Evolutionary conservation across 306 rosid species (phyloP), one percentile per base, ranked within the genome.

Genomic region (Prunus dulcis): DNA sequence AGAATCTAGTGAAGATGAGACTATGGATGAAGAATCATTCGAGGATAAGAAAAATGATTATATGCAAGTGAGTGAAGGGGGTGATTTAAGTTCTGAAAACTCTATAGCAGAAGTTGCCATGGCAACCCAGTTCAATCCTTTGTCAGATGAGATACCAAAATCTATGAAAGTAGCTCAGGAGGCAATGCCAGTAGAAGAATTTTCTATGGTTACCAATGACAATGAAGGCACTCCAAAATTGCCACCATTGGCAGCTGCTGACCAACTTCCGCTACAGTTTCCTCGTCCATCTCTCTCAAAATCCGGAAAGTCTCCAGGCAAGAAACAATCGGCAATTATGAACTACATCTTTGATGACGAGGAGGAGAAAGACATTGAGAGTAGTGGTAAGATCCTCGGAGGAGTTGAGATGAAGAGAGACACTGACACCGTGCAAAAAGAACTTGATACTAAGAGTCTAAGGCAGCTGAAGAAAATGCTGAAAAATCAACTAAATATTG

Each of bases 391-490:
- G 66, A 53, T 8, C 6, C 56, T 38, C 20, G 63, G 28, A 53
- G 62, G 23, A 9, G 76, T 52, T 53, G 89, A 78, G 82, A 85
- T 83, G 49, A 64, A 77, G 45, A 34, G 45, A 64, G 57, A 47
- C 6, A 78, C 66, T 12, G 18, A 67, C 7, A 4, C 60, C 23
- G 3, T 19, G 53, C 30, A 9, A 66, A 28, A 64, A 14, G 11
- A 3, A 20, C 57, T 74, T 1, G 12, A 50, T 0, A 63, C 27
- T 0, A 50, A 12, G 66, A 93, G 96, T 74, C 19, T 90, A 3
- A 68, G 94, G 83, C 73, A 69, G 86, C 91, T 93, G 5, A 81
- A 2, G 76, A 91, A 84, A 78, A 62, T 68, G 88, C 52, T 88
- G 38, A 90, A 58, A 66, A n/a, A 57, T 64, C 11, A 61, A n/a